Conservation (phyloP, 1,284 basidiomycete genomes). For the Ganoderma leucocontextum region DNA sequence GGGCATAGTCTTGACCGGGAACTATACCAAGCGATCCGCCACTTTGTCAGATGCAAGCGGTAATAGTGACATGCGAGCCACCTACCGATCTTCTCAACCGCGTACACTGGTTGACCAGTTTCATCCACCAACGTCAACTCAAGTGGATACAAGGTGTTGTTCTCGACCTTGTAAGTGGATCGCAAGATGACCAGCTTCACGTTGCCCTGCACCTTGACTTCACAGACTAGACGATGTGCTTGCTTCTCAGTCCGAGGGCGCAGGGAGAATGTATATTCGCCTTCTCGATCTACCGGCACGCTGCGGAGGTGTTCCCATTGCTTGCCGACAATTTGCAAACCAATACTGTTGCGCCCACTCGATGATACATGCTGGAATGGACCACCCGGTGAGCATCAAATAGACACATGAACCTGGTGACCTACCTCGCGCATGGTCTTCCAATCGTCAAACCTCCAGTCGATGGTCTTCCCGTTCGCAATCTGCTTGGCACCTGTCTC, state of each 20-base stretch:
- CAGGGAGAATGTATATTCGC: constrained; percentile 90
- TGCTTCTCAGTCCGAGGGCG: constrained; percentile 83
- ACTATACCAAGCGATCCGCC: constrained; percentile 46
- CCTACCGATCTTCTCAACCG: constrained; percentile 86
- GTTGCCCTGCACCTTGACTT: constrained; percentile 91
- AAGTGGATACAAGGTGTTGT: constrained; percentile 91
- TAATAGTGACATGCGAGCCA: constrained; percentile 29
- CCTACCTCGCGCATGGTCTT: constrained; percentile 91
- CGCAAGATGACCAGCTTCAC: constrained; percentile 96
- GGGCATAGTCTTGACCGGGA: constrained; percentile 88
- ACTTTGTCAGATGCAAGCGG: background rate
- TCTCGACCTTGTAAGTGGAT: constrained; percentile 94
- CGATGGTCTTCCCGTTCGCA: constrained; percentile 79
- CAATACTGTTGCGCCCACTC: constrained; percentile 84
- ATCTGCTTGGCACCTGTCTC: constrained; percentile 63
- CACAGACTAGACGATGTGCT: constrained; percentile 87
- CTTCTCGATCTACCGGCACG: constrained; percentile 94
- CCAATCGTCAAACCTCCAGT: constrained; percentile 99
- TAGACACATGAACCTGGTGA: background rate
- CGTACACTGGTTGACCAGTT: constrained; percentile 82
- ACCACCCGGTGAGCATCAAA: background rate
- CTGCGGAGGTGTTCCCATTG: constrained; percentile 92
- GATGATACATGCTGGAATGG: constrained; percentile 77
- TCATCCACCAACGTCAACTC: constrained; percentile 93
- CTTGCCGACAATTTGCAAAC: constrained; percentile 86